Base-by-base conservation (phyloP, 2,329 filamentous ascomycete genomes). In the Trichoderma asperellum region DNA sequence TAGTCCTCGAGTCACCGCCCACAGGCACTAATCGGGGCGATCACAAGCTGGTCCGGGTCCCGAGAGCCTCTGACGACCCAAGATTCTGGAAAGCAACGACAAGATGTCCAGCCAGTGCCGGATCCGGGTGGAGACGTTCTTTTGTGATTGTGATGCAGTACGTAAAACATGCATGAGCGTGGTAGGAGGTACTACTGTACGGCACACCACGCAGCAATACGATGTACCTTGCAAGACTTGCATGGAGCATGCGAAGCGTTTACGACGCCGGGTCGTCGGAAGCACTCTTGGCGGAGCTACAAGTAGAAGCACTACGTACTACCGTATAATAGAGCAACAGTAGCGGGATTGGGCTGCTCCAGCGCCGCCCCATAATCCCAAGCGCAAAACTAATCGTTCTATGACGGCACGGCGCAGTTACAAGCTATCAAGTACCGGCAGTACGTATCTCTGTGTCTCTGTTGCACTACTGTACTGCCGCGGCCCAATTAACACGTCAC, bases 401-500 rank as follows among this genome's bases (percentile, higher is more conserved):
- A 59, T 59, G 57, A 59, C 57, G 57, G 57, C 57, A 59, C n/a
- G n/a, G n/a, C n/a, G 24, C 47, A 49, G 47, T 4, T 52, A 34
- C 27, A 6, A 49, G 29, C 16, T 18, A 24, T 27, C 12, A 7
- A 34, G 49, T 34, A 21, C 27, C 47, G 11, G 8, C 40, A 27
- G 29, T 24, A 43, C 40, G 40, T 43, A 43, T 3, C 24, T 24
- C 24, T 24, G 24, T 24, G 3, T 24, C 24, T 24, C 40, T 43
- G 40, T 5, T 43, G 16, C 4, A 5, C 37, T 40, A 6, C 37
- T 43, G 32, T 40, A 6, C 37, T 43, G 32, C 55, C 59, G 49
- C 43, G 43, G 43, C 4, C 43, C 43, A 55, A 35, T 40, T 34
- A 24, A 73, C 73, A 40, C 73, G 71, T 76, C 74, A 71, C 74